Evolutionary conservation across 768 basidiomycete genomes (phyloP), one percentile per base, ranked within the genome.

Genomic region (Boletus coccyginus): DNA sequence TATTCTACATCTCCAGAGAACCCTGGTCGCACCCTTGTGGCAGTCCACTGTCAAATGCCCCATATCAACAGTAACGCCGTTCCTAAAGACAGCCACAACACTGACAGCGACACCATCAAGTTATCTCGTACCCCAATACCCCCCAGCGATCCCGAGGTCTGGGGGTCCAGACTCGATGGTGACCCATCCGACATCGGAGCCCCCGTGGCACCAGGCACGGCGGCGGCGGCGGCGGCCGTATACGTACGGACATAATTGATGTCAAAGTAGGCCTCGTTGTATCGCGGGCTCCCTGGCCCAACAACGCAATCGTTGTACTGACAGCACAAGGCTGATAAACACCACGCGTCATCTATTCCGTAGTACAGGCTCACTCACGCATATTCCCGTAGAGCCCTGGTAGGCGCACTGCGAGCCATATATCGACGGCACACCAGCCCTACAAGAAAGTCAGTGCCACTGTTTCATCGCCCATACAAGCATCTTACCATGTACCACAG

Each of bases 211-310:
- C 55, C 36, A 2, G 63, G 56, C 10, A 16, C 45, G 29, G 41
- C 52, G 6, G 14, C 4, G n/a, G n/a, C n/a, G n/a, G 14, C 4
- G 5, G 33, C 16, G 0, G 74, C 78, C 14, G 77, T 73, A 66
- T 86, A 88, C 12, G 84, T 81, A 17, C 84, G 83, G 31, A 91
- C 70, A 59, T 84, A 84, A 50, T 77, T 76, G 63, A 90, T 76
- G 68, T 89, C 86, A 62, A 88, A 91, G 70, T 81, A 86, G 2
- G 84, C 83, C 14, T 76, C 60, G 69, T 81, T 81, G 68, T 78
- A 85, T 50, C 77, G 77, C n/a, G 78, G 79, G 52, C 77, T 75
- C 13, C 82, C 81, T 9, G 78, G 69, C 13, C 83, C 81, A 7
- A 80, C 75, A 21, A 87, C 84, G 62, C 79, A 79, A 65, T 81